Evolutionary conservation across 192 early-diverging fungal genomes (phyloP).

Genomic region (Spinellus fusiger): DNA sequence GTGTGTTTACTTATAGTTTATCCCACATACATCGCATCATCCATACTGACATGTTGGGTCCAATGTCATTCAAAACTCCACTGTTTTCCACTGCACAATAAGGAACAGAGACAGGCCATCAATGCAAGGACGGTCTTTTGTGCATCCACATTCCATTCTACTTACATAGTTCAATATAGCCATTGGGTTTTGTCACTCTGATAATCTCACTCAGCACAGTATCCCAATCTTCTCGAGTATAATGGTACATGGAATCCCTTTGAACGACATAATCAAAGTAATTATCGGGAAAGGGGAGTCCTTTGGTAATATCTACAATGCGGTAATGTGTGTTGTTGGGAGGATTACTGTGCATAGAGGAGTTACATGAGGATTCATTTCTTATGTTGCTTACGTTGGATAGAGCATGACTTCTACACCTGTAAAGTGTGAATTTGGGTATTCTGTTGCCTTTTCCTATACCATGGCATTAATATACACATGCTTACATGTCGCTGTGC

Average conservation of each 20-base stretch:
- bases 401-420: conserved; percentile 32
- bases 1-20: background rate
- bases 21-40: conserved; percentile 24
- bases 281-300: conserved; percentile 27
- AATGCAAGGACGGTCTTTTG: background rate
- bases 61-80: conserved; percentile 15
- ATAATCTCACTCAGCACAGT: conserved; percentile 20
- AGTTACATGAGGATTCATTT: background rate
- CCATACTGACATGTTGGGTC: conserved; percentile 30
- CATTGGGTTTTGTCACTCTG: conserved; percentile 30
- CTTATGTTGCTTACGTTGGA: conserved; percentile 13
- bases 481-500: background rate
- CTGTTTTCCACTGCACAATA: conserved; percentile 10
- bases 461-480: background rate
- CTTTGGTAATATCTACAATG: conserved; percentile 28
- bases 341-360: background rate
- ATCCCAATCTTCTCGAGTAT: conserved; percentile 21
- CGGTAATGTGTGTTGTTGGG: conserved; percentile 43
- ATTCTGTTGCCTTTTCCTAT: conserved; percentile 23
- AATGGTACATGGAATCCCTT: conserved; percentile 12
- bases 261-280: conserved; percentile 33
- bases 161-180: conserved; percentile 26
- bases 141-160: background rate
- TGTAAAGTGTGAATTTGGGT: conserved; percentile 31
- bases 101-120: background rate